Percentiles rank a stretch among this genome's conserved stretches.
Evolutionary conservation across 768 basidiomycete species (phyloP).

Genomic region (Rhizopogon roseolus): DNA sequence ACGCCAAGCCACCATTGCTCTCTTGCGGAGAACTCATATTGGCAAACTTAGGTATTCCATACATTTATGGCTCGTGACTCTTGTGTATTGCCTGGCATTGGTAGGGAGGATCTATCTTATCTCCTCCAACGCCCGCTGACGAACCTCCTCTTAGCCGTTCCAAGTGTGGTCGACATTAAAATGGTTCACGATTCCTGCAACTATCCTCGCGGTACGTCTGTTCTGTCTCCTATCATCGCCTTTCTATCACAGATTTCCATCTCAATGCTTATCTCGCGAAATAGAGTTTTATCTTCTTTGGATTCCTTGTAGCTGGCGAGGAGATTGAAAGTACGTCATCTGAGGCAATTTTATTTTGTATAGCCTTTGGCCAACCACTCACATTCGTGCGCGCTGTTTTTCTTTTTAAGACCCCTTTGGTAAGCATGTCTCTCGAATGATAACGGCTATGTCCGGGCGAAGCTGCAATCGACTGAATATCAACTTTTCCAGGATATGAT

Average conservation of each 20-base stretch:
- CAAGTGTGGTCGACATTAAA: constrained; percentile 51
- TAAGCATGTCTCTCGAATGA: constrained; percentile 11
- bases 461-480: neutral
- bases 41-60: constrained; percentile 46
- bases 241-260: neutral
- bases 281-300: constrained; percentile 67
- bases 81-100: constrained; percentile 55
- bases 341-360: neutral
- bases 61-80: constrained; percentile 64
- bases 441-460: neutral
- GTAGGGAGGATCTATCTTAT: constrained; percentile 29
- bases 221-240: too few relatives aligned
- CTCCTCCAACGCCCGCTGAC: neutral
- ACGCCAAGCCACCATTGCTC: constrained; percentile 10
- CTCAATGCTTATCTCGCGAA: constrained; percentile 2
- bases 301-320: constrained; percentile 69
- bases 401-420: constrained; percentile 40
- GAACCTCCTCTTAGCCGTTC: constrained; percentile 43
- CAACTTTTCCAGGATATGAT: constrained; percentile 45
- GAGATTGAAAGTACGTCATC: constrained; percentile 62
- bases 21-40: neutral
- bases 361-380: neutral
- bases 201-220: constrained; percentile 40
- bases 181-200: constrained; percentile 66
- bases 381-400: neutral